A percentile compares a stretch with the other conserved stretches of the same genome.
Conservation (phyloP, 192 early-diverging fungal genomes). For the Diversispora eburnea region DNA sequence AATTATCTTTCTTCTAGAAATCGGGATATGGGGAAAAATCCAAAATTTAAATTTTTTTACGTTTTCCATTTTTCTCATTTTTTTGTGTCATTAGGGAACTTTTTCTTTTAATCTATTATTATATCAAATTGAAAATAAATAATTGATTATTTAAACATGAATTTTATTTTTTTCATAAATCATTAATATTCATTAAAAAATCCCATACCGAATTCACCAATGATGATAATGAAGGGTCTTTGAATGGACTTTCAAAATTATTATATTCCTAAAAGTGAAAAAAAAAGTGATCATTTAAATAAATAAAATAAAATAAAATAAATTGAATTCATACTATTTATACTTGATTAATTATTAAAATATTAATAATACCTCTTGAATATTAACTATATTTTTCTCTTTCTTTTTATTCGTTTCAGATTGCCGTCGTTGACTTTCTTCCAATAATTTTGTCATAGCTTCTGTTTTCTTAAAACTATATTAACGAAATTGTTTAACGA, state of each 20-base stretch:
- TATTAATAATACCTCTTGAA: constrained; percentile 26
- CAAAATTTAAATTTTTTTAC: no score
- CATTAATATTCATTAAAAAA: no score
- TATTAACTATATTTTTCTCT: constrained; percentile 25
- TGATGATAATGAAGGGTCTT: constrained; percentile 47
- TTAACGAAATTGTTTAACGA: neutral
- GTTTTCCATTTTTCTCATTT: no score
- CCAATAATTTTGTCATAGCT: constrained; percentile 69
- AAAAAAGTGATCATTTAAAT: constrained; percentile 26
- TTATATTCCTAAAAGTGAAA: constrained; percentile 25
- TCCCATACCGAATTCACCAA: constrained; percentile 53
- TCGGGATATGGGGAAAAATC: no score
- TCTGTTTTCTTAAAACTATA: constrained; percentile 81
- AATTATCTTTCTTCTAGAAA: no score
- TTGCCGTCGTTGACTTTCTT: constrained; percentile 47
- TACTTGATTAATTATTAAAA: constrained; percentile 30
- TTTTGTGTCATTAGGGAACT: no score
- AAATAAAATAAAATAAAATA: no score
- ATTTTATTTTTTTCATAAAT: no score
- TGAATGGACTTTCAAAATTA: constrained; percentile 30
- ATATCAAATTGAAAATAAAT: no score
- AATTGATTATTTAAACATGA: no score
- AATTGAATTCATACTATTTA: no score
- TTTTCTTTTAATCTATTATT: no score
- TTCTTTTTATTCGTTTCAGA: constrained; percentile 31